Evolutionary conservation across 148 eudicot genomes (phyloP).

Genomic region (Salicornia ramosissima): DNA sequence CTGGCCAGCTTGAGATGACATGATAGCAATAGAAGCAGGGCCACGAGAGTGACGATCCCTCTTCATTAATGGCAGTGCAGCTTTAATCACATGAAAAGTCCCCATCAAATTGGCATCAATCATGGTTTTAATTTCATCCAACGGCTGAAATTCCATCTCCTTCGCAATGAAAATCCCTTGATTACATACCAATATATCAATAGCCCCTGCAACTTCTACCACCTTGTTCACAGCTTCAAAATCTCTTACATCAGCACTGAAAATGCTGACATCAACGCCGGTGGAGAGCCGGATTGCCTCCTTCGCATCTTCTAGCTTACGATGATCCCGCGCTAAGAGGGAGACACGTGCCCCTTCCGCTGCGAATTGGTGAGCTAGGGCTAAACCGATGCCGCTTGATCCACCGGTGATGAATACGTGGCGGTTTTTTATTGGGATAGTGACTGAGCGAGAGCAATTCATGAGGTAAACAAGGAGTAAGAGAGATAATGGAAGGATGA

Average conservation of each 20-base stretch:
- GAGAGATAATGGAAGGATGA: constrained; percentile 35
- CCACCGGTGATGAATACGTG: constrained; percentile 97
- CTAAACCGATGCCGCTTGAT: constrained; percentile 93
- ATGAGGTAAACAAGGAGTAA: constrained; percentile 30
- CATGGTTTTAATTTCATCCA: constrained; percentile 69
- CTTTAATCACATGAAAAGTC: constrained; percentile 66
- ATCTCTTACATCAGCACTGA: constrained; percentile 77
- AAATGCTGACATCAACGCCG: constrained; percentile 55
- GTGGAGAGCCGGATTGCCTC: constrained; percentile 52
- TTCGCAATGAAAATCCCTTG: constrained; percentile 67
- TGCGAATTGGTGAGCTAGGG: constrained; percentile 68
- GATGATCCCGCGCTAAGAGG: constrained; percentile 55
- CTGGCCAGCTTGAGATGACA: constrained; percentile 88
- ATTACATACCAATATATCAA: constrained; percentile 80
- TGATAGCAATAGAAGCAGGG: constrained; percentile 61
- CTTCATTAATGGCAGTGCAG: constrained; percentile 67
- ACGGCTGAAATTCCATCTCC: constrained; percentile 44
- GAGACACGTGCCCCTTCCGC: constrained; percentile 63
- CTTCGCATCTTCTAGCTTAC: constrained; percentile 57
- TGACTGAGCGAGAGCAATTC: constrained; percentile 47
- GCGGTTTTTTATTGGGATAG: constrained; percentile 69
- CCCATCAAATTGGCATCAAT: constrained; percentile 81
- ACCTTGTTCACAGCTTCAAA: constrained; percentile 47
- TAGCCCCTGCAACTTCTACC: constrained; percentile 48
- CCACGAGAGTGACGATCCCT: constrained; percentile 36